Base-by-base conservation (phyloP, 2,329 filamentous ascomycete species). In the Sclerotinia borealis region DNA sequence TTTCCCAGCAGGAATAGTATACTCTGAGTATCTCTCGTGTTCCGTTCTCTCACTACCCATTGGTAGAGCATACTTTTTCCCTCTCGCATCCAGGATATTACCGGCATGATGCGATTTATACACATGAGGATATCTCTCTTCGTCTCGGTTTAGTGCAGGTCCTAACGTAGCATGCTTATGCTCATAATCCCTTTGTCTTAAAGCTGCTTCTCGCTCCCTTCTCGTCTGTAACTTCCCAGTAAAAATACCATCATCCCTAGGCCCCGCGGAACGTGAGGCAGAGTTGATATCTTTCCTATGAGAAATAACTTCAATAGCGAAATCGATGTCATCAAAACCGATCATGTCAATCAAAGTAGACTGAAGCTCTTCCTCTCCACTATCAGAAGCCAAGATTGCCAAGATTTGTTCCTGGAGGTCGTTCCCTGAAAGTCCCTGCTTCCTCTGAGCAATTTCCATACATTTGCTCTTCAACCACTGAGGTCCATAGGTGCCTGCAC, bases 261-360 rank as follows among this genome's bases (percentile, higher is more conserved):
- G 61, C 22, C 50, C 61, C 56, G 75, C 74, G 60, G 76, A 71
- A 4, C 77, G 72, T 13, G 78, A 73, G 6, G 78, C 76, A 4
- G 81, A 77, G 13, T 87, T 75, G 50, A 98, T 85, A 51, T 90
- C 84, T 59, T 83, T 79, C 59, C 92, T 85, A 74, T 93, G 87
- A 2, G 86, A 83, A 59, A 98, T 88, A n/a, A 98, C 79, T 67
- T 97, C 91, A 66, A 93, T 93, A 60, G 98, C 89, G 71, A 99
- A 87, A 68, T 99, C 93, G 22, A 99, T 80, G 72, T 98, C 92
- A 70, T 95, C 92, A 71, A 93, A 98, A 0, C 96, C 95, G 65
- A 99, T 81, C 49, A 97, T 85, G 70, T 99, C 95, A 0, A 91
- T 92, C 41, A 99, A 81, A 47, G 88, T 86, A 73, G 92, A 93